These are phyloP conservation scores for Microascus cirrosus DNA, from an alignment of 2,329 filamentous ascomycete species.

Conservation along the genomic window DNA sequence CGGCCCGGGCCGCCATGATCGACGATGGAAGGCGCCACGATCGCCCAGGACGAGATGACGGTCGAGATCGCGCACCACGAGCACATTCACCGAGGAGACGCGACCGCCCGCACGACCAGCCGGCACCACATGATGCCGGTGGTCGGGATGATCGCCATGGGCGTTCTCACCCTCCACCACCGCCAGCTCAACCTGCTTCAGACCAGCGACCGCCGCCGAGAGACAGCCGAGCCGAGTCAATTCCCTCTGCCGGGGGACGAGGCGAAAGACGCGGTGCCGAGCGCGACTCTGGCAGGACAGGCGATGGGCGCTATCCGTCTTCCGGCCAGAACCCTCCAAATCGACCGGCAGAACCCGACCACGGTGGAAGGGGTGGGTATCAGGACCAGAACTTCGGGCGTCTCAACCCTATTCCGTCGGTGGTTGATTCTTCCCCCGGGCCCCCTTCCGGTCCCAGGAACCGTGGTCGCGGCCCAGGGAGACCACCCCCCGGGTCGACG, in stretches of 20 bases:
- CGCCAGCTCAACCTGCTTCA: neutral
- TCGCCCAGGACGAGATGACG: constrained; percentile 31
- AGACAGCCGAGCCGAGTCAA: constrained; percentile 21
- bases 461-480: constrained; percentile 31
- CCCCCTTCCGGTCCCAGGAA: constrained; percentile 43
- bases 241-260: constrained; percentile 15
- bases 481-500: constrained; percentile 20
- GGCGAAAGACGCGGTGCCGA: constrained; percentile 24
- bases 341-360: constrained; percentile 32
- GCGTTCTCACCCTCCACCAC: constrained; percentile 20
- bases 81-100: constrained; percentile 38
- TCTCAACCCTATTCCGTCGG: constrained; percentile 39
- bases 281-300: constrained; percentile 20
- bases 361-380: constrained; percentile 32
- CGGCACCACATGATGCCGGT: constrained; percentile 18
- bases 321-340: constrained; percentile 8
- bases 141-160: constrained; percentile 34
- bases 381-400: constrained; percentile 54
- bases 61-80: constrained; percentile 26
- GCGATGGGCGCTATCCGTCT: neutral
- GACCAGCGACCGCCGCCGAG: constrained; percentile 19
- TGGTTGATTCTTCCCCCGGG: constrained; percentile 25
- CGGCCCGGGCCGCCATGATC: constrained; percentile 34
- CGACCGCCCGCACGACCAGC: constrained; percentile 20
- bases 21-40: constrained; percentile 21